Percentiles rank a stretch among this genome's conserved stretches.
phyloP scores from a whole-genome alignment of 2,329 filamentous ascomycete genomes.

The Xylariaceae sp. region DNA sequence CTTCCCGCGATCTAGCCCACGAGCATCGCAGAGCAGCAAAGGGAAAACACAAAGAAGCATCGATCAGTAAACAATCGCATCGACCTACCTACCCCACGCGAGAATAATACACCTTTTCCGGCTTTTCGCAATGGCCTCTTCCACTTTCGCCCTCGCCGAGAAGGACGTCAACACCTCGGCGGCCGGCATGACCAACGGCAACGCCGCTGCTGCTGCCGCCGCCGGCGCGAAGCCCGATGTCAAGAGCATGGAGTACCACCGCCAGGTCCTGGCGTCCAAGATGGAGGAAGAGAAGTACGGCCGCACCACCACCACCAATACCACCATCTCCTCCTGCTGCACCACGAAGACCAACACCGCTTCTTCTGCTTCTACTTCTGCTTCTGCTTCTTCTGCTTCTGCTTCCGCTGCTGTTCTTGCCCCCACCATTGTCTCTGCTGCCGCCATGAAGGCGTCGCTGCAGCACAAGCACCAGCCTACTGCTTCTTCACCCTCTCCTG shows the following conservation, averaged over 20 bases:
- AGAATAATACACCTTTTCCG: not conserved
- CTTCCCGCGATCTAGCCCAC: not conserved
- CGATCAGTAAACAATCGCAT: not conserved
- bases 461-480: too few species aligned
- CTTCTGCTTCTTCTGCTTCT: slow-evolving; percentile 1
- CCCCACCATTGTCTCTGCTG: not conserved
- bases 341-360: slow-evolving; percentile 6
- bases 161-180: slow-evolving; percentile 58
- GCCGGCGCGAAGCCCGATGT: slow-evolving; percentile 36
- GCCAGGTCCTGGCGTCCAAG: slow-evolving; percentile 66
- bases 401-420: not conserved
- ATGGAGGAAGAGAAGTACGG: slow-evolving; percentile 57
- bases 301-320: slow-evolving; percentile 6
- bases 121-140: slow-evolving; percentile 39
- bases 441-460: too few species aligned
- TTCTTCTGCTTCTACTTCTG: not conserved
- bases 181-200: slow-evolving; percentile 21
- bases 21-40: not conserved
- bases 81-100: too few species aligned
- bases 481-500: too few species aligned
- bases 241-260: slow-evolving; percentile 71
- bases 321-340: slow-evolving; percentile 6
- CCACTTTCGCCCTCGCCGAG: slow-evolving; percentile 50
- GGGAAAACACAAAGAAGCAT: slow-evolving; percentile 19
- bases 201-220: slow-evolving; percentile 15